A percentile compares a stretch with the other conserved stretches of the same genome.
phyloP scores from a whole-genome alignment of 2,329 filamentous ascomycete species.

The Aspergillus floridensis region DNA sequence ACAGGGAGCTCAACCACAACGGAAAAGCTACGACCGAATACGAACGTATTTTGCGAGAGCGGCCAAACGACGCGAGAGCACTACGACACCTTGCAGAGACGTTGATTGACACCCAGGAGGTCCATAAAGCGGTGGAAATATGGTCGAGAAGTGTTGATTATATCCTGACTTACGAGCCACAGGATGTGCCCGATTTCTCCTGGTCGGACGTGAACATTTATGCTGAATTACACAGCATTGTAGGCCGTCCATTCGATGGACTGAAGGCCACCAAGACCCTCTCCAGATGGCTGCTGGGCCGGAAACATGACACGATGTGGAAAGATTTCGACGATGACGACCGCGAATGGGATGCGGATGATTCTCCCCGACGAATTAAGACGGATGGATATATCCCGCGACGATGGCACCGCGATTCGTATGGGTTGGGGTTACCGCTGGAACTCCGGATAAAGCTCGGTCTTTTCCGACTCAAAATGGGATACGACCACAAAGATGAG shows the following conservation, averaged over 20 bases:
- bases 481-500: constrained; percentile 62
- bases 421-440: constrained; percentile 72
- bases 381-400: constrained; percentile 61
- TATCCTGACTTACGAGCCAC: constrained; percentile 45
- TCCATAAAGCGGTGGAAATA: constrained; percentile 47
- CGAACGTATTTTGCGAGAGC: constrained; percentile 53
- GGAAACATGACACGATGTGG: constrained; percentile 74
- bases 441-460: constrained; percentile 83
- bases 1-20: constrained; percentile 50
- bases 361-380: constrained; percentile 62
- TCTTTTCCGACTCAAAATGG: constrained; percentile 72
- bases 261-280: constrained; percentile 68
- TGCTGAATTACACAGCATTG: constrained; percentile 71
- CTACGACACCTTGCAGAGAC: constrained; percentile 57
- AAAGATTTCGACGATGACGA: constrained; percentile 70
- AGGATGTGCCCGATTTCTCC: constrained; percentile 48
- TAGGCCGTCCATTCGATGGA: constrained; percentile 63
- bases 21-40: constrained; percentile 51
- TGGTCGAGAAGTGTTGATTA: constrained; percentile 55
- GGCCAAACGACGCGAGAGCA: constrained; percentile 54
- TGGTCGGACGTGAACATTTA: constrained; percentile 89
- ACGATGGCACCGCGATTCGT: constrained; percentile 55
- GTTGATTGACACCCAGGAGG: constrained; percentile 52
- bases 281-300: constrained; percentile 77
- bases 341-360: constrained; percentile 80